These are phyloP conservation scores for Kluyveromyces wickerhamii DNA, from an alignment of 805 yeast species.

Conservation along the genomic window DNA sequence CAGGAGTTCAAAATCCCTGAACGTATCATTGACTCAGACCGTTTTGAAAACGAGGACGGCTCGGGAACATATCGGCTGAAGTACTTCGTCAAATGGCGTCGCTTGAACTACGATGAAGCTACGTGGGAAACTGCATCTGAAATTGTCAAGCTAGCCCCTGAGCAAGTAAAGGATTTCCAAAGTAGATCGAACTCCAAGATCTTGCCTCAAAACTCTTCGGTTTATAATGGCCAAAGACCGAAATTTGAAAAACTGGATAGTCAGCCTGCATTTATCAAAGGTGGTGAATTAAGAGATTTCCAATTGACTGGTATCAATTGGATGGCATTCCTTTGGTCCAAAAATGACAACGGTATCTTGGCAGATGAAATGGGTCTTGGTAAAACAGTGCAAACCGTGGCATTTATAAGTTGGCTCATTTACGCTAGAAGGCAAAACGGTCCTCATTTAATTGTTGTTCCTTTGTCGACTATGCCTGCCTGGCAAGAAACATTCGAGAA, in stretches of 20 bases:
- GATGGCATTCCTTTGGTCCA: conserved; percentile 99
- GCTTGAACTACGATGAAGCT: conserved; percentile 88
- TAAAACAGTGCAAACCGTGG: conserved; percentile 93
- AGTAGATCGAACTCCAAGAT: conserved; percentile 75
- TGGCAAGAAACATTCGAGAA: conserved; percentile 98
- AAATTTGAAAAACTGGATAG: conserved; percentile 74
- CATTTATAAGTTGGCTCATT: conserved; percentile 89
- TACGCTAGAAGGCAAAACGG: conserved; percentile 96
- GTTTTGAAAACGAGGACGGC: conserved; percentile 49
- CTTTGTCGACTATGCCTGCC: conserved; percentile 91
- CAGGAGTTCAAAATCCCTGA: conserved; percentile 82
- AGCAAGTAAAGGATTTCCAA: conserved; percentile 76
- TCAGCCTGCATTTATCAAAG: conserved; percentile 86
- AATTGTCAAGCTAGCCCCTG: conserved; percentile 78
- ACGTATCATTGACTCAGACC: conserved; percentile 79
- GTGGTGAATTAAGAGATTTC: conserved; percentile 91
- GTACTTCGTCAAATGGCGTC: conserved; percentile 88
- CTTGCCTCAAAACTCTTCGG: conserved; percentile 71
- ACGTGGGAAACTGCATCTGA: conserved; percentile 94
- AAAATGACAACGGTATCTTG: conserved; percentile 92
- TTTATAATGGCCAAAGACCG: conserved; percentile 72
- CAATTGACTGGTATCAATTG: conserved; percentile 97
- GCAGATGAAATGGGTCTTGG: conserved; percentile 99
- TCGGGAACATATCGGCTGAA: conserved; percentile 56
- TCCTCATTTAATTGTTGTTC: conserved; percentile 94